Evolutionary conservation across 345 rosid genomes (phyloP).

Genomic region (Citrus maxima): DNA sequence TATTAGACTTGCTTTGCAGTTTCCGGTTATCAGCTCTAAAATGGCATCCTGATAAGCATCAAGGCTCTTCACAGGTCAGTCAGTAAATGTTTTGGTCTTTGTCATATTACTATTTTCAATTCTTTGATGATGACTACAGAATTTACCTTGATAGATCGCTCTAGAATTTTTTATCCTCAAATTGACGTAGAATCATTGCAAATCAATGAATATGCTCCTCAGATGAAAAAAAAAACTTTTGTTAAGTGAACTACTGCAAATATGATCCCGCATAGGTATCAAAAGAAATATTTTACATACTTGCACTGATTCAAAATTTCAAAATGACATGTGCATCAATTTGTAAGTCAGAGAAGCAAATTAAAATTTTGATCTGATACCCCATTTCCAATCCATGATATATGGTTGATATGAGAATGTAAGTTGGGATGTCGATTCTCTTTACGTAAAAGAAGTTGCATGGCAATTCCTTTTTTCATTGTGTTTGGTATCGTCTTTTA

Average conservation of each 20-base stretch:
- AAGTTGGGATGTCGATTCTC: background rate
- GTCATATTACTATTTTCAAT: background rate
- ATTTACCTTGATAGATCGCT: background rate
- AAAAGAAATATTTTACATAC: too few relatives aligned
- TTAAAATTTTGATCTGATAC: background rate
- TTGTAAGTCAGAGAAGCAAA: background rate
- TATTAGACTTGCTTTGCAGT: constrained; percentile 37
- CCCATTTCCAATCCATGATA: background rate
- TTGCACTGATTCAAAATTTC: background rate
- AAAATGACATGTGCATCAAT: background rate
- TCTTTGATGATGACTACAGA: too few relatives aligned
- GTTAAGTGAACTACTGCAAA: background rate
- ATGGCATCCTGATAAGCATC: constrained; percentile 97
- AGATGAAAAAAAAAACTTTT: background rate
- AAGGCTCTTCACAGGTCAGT: constrained; percentile 66
- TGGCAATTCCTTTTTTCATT: background rate
- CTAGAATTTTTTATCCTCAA: background rate
- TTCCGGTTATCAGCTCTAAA: constrained; percentile 69
- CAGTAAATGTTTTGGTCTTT: background rate
- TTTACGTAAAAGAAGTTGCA: background rate
- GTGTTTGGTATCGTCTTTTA: background rate
- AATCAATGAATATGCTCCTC: background rate
- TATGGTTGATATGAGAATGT: too few relatives aligned
- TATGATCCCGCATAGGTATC: background rate
- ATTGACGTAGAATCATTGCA: background rate